Evolutionary conservation across 768 basidiomycete genomes (phyloP).

Genomic region (Sistotremastrum suecicum): DNA sequence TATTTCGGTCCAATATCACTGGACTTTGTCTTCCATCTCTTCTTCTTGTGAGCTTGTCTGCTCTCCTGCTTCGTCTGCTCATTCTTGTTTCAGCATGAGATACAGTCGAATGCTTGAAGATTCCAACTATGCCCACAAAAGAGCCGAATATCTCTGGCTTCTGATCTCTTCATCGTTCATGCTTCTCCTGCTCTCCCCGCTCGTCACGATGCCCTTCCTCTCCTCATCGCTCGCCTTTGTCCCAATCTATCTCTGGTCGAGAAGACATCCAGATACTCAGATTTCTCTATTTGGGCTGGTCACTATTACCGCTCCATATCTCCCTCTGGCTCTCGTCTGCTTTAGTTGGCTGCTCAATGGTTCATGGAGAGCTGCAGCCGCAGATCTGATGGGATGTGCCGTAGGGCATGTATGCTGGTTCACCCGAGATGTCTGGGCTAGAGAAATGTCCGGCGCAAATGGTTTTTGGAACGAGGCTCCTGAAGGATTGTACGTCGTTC

Average conservation of each 20-base stretch:
- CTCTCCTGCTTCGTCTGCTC: not conserved
- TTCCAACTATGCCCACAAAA: constrained; percentile 81
- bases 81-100: constrained; percentile 59
- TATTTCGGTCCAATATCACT: constrained; percentile 91
- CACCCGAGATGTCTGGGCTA: constrained; percentile 72
- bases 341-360: constrained; percentile 78
- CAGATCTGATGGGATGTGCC: constrained; percentile 71
- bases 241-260: constrained; percentile 94
- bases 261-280: constrained; percentile 87
- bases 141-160: constrained; percentile 94
- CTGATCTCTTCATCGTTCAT: constrained; percentile 71
- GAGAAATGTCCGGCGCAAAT: constrained; percentile 71
- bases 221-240: constrained; percentile 89
- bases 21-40: constrained; percentile 93
- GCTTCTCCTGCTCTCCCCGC: constrained; percentile 81
- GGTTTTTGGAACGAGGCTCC: constrained; percentile 65
- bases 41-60: constrained; percentile 75
- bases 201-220: constrained; percentile 86
- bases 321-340: constrained; percentile 80
- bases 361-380: constrained; percentile 71
- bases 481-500: constrained; percentile 41
- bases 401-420: constrained; percentile 85
- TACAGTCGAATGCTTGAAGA: constrained; percentile 96
- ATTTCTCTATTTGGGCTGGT: constrained; percentile 92
- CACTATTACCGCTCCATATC: constrained; percentile 90